Percentiles rank a stretch among this genome's conserved stretches.
Conservation (phyloP, 768 basidiomycete species). For the Filobasidium wieringae region DNA sequence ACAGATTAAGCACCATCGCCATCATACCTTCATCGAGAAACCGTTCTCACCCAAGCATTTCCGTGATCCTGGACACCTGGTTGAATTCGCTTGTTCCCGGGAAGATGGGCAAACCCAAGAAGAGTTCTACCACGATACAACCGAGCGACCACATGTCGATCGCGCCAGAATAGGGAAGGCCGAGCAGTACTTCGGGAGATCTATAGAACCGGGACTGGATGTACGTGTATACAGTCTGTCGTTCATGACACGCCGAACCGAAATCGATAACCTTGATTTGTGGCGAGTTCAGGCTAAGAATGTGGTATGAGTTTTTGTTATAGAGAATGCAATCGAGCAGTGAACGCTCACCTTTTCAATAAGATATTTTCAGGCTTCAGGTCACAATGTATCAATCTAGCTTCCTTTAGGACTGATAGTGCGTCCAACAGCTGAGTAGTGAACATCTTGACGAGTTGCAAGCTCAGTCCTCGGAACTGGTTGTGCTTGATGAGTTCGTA, state of each 20-base stretch:
- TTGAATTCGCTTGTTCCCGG: conserved; percentile 99
- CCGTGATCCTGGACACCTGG: conserved; percentile 88
- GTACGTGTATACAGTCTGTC: conserved; percentile 99
- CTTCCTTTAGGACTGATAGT: conserved; percentile 82
- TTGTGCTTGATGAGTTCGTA: conserved; percentile 99
- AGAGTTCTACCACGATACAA: conserved; percentile 95
- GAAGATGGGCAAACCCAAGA: conserved; percentile 89
- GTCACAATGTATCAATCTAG: conserved; percentile 93
- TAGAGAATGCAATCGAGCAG: neutral
- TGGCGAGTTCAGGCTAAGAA: conserved; percentile 73
- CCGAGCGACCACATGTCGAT: conserved; percentile 99
- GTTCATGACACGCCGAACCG: conserved; percentile 95
- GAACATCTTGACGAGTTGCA: conserved; percentile 95
- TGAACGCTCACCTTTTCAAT: conserved; percentile 70
- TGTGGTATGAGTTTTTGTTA: neutral
- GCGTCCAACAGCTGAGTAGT: conserved; percentile 91
- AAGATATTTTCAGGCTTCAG: conserved; percentile 98
- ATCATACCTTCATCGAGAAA: neutral
- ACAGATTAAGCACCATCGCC: neutral
- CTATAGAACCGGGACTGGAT: conserved; percentile 99
- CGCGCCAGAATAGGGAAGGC: conserved; percentile 81
- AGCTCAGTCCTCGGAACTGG: conserved; percentile 92
- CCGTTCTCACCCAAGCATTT: conserved; percentile 83
- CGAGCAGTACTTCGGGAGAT: conserved; percentile 90
- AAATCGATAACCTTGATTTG: conserved; percentile 99